Evolutionary conservation across 192 early-diverging fungal genomes (phyloP), one percentile per base, ranked within the genome.

Genomic region (Chytriomyces confervae): DNA sequence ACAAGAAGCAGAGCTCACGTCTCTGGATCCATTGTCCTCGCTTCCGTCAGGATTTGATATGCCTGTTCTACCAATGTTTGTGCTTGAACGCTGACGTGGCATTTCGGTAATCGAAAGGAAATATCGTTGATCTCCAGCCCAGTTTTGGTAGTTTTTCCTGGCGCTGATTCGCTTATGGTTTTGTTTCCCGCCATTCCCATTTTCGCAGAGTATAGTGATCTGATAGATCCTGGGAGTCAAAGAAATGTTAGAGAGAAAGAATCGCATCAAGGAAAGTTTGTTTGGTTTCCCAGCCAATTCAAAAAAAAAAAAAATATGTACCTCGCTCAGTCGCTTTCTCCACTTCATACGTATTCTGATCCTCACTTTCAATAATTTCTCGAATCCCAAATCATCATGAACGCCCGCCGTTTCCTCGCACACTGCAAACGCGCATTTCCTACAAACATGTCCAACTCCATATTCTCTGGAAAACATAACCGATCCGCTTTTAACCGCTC

Each of bases 291-390:
- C 24, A 27, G 24, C 0, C 24, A 27, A 27, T 57, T 20, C 16
- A 27, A 46, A 74, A 61, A 8, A 72, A 8, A 72, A 24, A 11
- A 3, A 77, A 27, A 49, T 20, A 67, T 11, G 13, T 23, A 68
- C 69, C 50, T 66, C 80, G 63, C 76, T 79, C 70, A 11, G 63
- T 84, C 20, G 77, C 75, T 5, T 81, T 82, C 1, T 76, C 64
- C 72, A 86, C 82, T 62, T 82, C 76, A 16, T 74, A 81, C 1
- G 85, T 86, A 65, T 84, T 84, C 45, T 72, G 67, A 63, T 83
- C 82, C 9, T 78, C 78, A 73, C 73, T 79, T 50, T 74, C 67
- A 29, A 86, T 66, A 46, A 86, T 79, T 27, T 83, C 79, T 63
- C 80, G 73, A 11, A 82, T 74, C 1, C 65, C 24, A 10, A 10